Evolutionary conservation across 768 basidiomycete genomes (phyloP), one percentile per base, ranked within the genome.

Genomic region (Boletus rufocinnamomeus): DNA sequence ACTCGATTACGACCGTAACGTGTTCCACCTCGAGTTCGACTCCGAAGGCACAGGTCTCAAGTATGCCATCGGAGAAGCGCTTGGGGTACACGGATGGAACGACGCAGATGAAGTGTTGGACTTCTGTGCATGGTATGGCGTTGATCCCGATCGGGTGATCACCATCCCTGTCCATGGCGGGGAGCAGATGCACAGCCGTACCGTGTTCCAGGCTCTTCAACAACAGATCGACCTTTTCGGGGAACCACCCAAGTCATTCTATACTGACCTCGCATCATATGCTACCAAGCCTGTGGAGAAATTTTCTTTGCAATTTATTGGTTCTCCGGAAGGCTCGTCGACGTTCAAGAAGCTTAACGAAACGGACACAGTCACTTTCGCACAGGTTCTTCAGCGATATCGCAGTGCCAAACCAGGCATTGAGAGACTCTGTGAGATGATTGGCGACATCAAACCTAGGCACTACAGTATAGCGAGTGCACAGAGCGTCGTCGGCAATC

Each of bases 391-490:
- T 50, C 79, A 75, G 60, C 81, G 79, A 69, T 98, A 92, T 72
- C 78, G 79, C 25, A 90, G 86, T 60, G 94, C 96, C 30, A 81
- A 81, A 58, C 94, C 93, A 1, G 82, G 84, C 32, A 87, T 98
- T 38, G 93, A 93, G 74, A 85, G 81, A 56, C 80, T 97, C 4
- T 95, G 95, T 67, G 90, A 92, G 71, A 72, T 97, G 66, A 80
- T 98, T 46, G 95, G 93, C 1, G 94, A 97, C 71, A 98, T 93
- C 78, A 95, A 97, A 74, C 95, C 96, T 4, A 83, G 97, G 61
- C 97, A 98, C 74, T 99, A 99, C 75, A 96, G 93, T 73, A 99
- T 99, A 69, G 96, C 97, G 23, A 94, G 91, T 64, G 85, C 94
- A 35, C 96, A 98, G 74, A 91, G 89, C 67, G 95, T 91, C 56